Evolutionary conservation across 139 green algal species (phyloP), one percentile per base, ranked within the genome.

Genomic region (Tetraselmis striata): DNA sequence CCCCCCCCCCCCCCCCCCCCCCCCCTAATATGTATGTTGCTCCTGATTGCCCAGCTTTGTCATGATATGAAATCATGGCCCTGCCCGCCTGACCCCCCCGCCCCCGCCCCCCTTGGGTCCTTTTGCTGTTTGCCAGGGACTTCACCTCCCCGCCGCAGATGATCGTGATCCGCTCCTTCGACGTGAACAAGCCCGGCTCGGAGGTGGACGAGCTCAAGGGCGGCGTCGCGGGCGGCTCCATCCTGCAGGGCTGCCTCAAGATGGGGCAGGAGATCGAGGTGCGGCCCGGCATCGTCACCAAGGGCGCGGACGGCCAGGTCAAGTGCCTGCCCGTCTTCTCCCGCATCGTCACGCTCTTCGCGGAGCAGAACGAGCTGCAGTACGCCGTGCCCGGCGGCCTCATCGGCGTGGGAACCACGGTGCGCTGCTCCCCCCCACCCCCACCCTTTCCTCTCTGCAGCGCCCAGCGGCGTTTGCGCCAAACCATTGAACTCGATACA

Each of bases 161-260:
- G 97, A 99, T 99, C 82, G 95, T 99, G 59, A 99, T 99, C 84
- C 93, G 97, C 78, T 99, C 97, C 1, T 99, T 99, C 85, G 97
- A 99, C 84, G 97, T 99, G 2, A 99, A 99, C 92, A 98, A 98
- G 91, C 97, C 97, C 0, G 97, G 97, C 58, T 93, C 94, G 28
- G 93, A 97, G 86, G 96, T 99, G 77, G 95, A 98, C 29, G 95
- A 98, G 18, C 90, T 99, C 76, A 95, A 98, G 88, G 97, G 97
- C 29, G 97, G 97, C 59, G 95, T 99, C 28, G 97, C 97, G 11
- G 97, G 97, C 25, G 97, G 97, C 29, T 93, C 82, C 82, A 99
- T 99, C 80, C 92, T 99, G 80, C 94, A 98, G 92, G 93, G 95
- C 78, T 1, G 79, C 1, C n/a, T 79, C 0, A 59, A 79, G 67